Base-by-base conservation (phyloP, 2,329 filamentous ascomycete species). In the Pseudogymnoascus destructans region DNA sequence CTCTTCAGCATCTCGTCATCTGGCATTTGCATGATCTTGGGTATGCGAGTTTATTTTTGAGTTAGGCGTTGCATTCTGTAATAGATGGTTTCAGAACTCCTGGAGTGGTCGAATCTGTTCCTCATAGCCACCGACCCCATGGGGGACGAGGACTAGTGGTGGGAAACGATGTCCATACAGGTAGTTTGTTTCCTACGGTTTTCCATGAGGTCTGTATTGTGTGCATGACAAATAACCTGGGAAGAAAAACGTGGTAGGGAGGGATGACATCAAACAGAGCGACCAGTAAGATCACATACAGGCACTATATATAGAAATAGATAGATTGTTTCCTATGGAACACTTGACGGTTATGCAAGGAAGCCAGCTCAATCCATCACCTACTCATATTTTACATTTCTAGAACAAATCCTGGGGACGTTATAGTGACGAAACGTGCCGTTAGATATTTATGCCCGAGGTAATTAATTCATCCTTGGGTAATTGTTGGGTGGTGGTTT, bases 281-380 rank as follows among this genome's bases (percentile, higher is more conserved):
- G 46, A 49, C 42, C 19, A 49, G 23, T 49, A 49, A 27, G n/a
- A 19, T 32, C 46, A 52, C 25, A 52, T 52, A 30, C 46, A 30
- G 46, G 46, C 46, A 52, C 46, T 52, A 52, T 52, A 52, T 52
- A 52, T 52, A 52, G 25, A 30, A 52, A 52, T 52, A 52, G 25
- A 52, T 52, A 52, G 46, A 32, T 52, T 52, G 46, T 52, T 52
- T 52, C 25, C 46, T 52, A 52, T 52, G 23, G 46, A 32, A 52
- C 25, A 32, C 25, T 30, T 52, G 46, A 25, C 25, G n/a, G 46
- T 52, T 52, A 52, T 52, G 46, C 25, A 52, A 52, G 25, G 46
- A 52, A 52, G 25, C 46, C 13, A 32, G 46, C 46, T 52, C 46
- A 52, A 52, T 52, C 46, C 46, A 52, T 13, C 25, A 32, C 46